Evolutionary conservation across 2,329 filamentous ascomycete genomes (phyloP).

Genomic region (Cadophora luteo-olivacea): DNA sequence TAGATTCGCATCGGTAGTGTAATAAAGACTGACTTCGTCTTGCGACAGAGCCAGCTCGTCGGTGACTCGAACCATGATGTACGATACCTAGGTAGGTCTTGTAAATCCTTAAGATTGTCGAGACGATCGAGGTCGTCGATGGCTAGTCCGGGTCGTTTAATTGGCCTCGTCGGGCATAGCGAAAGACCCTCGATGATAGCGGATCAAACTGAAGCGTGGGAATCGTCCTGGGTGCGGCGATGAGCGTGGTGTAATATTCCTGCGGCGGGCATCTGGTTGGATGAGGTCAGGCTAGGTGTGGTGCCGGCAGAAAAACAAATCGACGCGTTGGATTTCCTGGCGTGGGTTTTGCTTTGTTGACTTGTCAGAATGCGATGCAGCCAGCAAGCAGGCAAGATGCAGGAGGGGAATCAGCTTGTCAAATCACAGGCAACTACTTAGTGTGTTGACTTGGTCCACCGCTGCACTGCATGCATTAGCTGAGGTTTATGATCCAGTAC

Average conservation of each 20-base stretch:
- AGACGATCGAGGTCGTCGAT: constrained; percentile 23
- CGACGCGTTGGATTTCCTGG: constrained; percentile 6
- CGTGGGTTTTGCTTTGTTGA: constrained; percentile 9
- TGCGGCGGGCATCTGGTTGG: constrained; percentile 30
- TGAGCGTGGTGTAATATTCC: constrained; percentile 18
- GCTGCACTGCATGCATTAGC: constrained; percentile 19
- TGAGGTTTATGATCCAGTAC: constrained; percentile 10
- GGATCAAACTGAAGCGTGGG: constrained; percentile 22
- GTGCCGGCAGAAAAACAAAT: constrained; percentile 18
- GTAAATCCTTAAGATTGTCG: constrained; percentile 5
- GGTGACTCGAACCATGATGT: constrained; percentile 81
- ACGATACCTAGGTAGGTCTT: background rate
- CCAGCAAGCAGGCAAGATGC: background rate
- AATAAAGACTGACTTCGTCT: constrained; percentile 86
- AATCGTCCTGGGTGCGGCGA: constrained; percentile 14
- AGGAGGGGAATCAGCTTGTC: background rate
- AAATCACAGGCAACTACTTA: constrained; percentile 1
- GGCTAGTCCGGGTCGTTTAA: constrained; percentile 37
- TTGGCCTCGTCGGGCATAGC: constrained; percentile 39
- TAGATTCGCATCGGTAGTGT: constrained; percentile 84
- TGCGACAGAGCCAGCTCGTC: constrained; percentile 79
- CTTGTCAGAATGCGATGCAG: background rate
- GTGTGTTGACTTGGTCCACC: constrained; percentile 3
- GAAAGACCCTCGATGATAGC: constrained; percentile 25
- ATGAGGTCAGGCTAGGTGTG: constrained; percentile 8